Conservation (phyloP, 2,329 filamentous ascomycete species). For the Fusarium longipes region DNA sequence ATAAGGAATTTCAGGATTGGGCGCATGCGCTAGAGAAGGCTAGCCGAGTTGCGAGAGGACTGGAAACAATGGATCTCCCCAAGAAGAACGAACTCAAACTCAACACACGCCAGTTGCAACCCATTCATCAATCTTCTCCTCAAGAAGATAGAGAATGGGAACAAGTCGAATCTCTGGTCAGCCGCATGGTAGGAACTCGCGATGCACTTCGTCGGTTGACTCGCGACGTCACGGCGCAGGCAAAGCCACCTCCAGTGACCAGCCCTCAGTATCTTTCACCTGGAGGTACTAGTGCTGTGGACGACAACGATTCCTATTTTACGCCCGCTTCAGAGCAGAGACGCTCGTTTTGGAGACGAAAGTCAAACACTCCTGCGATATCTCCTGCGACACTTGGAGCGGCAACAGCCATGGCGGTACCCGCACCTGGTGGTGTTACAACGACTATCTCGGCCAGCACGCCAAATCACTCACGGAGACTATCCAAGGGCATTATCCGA, state of each 20-base stretch:
- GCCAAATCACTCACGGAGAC: constrained; percentile 50
- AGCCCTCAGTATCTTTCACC: constrained; percentile 55
- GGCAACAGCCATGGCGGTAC: constrained; percentile 54
- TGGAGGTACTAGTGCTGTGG: constrained; percentile 54
- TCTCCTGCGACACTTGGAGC: constrained; percentile 56
- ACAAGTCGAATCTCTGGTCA: constrained; percentile 85
- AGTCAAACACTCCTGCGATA: constrained; percentile 69
- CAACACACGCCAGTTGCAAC: constrained; percentile 43
- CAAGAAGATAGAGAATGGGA: constrained; percentile 87
- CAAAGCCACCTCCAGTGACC: constrained; percentile 42
- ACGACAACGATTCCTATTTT: constrained; percentile 70
- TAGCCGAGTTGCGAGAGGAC: constrained; percentile 71
- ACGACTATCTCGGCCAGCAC: constrained; percentile 49
- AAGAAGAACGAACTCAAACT: constrained; percentile 45
- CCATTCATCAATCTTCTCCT: constrained; percentile 51
- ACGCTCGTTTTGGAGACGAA: constrained; percentile 92
- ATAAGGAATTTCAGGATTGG: constrained; percentile 90
- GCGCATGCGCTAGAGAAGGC: constrained; percentile 85
- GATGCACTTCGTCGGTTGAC: constrained; percentile 89
- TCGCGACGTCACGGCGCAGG: constrained; percentile 77
- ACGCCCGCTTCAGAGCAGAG: constrained; percentile 55
- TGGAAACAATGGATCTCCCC: constrained; percentile 54
- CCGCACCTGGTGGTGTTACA: constrained; percentile 54
- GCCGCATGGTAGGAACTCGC: constrained; percentile 85
- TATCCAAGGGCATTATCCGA: constrained; percentile 54